Percentiles rank a stretch among this genome's conserved stretches.
phyloP scores from a whole-genome alignment of 2,329 filamentous ascomycete genomes.

The Pyricularia pennisetigena region DNA sequence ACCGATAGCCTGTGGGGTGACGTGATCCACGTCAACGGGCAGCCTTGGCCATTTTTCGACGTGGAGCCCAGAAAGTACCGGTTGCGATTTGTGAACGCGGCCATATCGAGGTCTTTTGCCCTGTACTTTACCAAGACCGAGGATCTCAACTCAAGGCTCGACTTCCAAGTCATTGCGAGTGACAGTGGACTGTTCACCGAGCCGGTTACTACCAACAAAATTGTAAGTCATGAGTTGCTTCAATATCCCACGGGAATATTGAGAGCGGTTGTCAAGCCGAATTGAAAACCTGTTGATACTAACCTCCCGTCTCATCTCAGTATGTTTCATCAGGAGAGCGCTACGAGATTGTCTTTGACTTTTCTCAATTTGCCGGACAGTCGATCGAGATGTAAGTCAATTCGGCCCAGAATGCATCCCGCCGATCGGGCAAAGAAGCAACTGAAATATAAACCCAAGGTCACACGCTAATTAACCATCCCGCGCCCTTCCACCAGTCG shows the following conservation, averaged over 20 bases:
- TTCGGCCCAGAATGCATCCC: background rate
- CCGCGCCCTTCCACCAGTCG: constrained; percentile 7
- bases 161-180: constrained; percentile 43
- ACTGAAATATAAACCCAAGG: too few species aligned
- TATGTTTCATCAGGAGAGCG: constrained; percentile 44
- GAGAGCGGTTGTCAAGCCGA: too few species aligned
- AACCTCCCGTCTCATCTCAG: background rate
- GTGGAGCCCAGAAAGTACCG: constrained; percentile 53
- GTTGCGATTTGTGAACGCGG: constrained; percentile 41
- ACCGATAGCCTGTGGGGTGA: constrained; percentile 42
- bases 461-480: background rate
- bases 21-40: constrained; percentile 46
- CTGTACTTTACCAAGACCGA: constrained; percentile 32
- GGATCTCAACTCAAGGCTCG: constrained; percentile 20
- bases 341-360: constrained; percentile 49
- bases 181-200: constrained; percentile 39
- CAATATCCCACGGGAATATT: background rate
- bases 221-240: background rate
- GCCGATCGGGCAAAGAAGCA: background rate
- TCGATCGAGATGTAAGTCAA: constrained; percentile 26
- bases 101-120: constrained; percentile 35
- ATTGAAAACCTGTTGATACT: background rate
- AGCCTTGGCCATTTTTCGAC: constrained; percentile 48
- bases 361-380: constrained; percentile 34
- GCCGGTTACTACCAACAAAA: constrained; percentile 23